Base-by-base conservation (phyloP, 2,329 filamentous ascomycete species). In the Trichoderma citrinoviride region DNA sequence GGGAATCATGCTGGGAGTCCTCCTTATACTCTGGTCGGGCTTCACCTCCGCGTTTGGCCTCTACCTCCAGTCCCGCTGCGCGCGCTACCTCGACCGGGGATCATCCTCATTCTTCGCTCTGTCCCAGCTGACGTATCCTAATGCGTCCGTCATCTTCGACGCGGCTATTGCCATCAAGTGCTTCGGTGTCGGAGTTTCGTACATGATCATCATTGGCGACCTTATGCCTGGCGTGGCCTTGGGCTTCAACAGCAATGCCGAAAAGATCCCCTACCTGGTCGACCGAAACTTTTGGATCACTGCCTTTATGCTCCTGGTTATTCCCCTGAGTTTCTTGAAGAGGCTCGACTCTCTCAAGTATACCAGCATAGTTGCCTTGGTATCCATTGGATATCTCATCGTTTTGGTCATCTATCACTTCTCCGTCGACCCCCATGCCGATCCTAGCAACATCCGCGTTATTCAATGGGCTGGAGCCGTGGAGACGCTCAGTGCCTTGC, bases 281-380 rank as follows among this genome's bases (percentile, higher is more conserved):
- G 93, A 98, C 74, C 87, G 95, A 57, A 90, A 95, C 75, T 99
- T 99, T 76, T 99, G 95, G 95, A 91, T 99, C 67, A 98, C 95
- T 1, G 93, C 89, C 1, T 99, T 99, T 75, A 97, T 99, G 93
- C 85, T 97, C 68, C 85, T 96, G 67, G 91, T 99, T 70, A 98
- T 99, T 69, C 95, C 95, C 5, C 82, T 99, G 65, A 96, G 93
- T 62, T 99, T 98, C 73, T 81, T 99, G 43, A 89, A 93, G 68
- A 88, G 93, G 41, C 83, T 99, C 46, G 95, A 99, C 77, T 98
- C 94, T 43, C 84, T 99, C 72, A 98, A 98, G 79, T 99, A 99
- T 75, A 99, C 95, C 3, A 97, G 93, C 71, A 82, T 99, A 54
- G 84, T 97, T 65, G 95, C 95, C 4, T 82, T 99, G 68, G 85